A percentile compares a stretch with the other conserved stretches of the same genome.
Evolutionary conservation across 1,284 basidiomycete genomes (phyloP).

Genomic region (Apiotrichum laibachii): DNA sequence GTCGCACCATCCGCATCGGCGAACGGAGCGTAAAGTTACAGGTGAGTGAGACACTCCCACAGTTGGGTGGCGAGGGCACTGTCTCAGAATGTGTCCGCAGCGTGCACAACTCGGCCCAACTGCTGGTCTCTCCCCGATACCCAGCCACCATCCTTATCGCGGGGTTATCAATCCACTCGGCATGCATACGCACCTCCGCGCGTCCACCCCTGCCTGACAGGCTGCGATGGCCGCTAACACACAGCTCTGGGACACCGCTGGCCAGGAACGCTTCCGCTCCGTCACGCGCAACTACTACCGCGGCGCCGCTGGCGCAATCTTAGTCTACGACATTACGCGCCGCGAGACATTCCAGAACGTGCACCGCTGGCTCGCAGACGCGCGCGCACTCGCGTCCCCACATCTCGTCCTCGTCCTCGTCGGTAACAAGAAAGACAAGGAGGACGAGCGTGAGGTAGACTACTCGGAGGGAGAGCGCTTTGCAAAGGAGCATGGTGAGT

Average conservation of each 20-base stretch:
- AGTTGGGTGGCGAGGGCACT: neutral
- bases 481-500: slow-evolving; percentile 86
- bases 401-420: slow-evolving; percentile 88
- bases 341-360: slow-evolving; percentile 69
- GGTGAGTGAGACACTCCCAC: slow-evolving; percentile 56
- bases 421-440: slow-evolving; percentile 91
- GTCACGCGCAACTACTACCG: slow-evolving; percentile 96
- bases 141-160: too few species aligned
- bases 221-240: slow-evolving; percentile 3
- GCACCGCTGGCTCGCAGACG: slow-evolving; percentile 85
- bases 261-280: slow-evolving; percentile 92
- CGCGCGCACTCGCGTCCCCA: slow-evolving; percentile 76
- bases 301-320: slow-evolving; percentile 87
- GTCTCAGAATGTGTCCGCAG: neutral
- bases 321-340: slow-evolving; percentile 93
- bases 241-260: slow-evolving; percentile 95
- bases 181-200: too few species aligned
- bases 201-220: too few species aligned
- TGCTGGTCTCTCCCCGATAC: too few species aligned
- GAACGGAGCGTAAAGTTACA: slow-evolving; percentile 93
- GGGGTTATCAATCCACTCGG: too few species aligned
- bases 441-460: slow-evolving; percentile 91
- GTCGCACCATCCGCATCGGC: slow-evolving; percentile 79
- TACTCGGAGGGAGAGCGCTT: slow-evolving; percentile 90
- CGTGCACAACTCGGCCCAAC: too few species aligned